These are phyloP conservation scores for Pneumocystis canis DNA, from an alignment of 1,139 yeast species.

Conservation along the genomic window DNA sequence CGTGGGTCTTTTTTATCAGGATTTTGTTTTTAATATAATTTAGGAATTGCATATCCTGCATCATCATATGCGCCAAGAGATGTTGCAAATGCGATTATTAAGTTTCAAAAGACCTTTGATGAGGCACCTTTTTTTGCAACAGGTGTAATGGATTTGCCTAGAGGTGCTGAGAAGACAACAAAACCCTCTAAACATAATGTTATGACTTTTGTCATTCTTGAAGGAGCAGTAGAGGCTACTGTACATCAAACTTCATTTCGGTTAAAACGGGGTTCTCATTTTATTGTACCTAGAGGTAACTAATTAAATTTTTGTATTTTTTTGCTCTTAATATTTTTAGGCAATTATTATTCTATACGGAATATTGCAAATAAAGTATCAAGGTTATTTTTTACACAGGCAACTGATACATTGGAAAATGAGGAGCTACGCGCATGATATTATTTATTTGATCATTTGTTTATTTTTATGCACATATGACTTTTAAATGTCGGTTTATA, in stretches of 20 bases:
- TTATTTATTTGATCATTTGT: not conserved
- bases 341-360: slow-evolving; percentile 13
- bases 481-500: not conserved
- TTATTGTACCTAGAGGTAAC: slow-evolving; percentile 62
- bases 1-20: not conserved
- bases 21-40: not conserved
- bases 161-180: slow-evolving; percentile 40
- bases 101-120: slow-evolving; percentile 54
- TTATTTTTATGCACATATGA: not conserved
- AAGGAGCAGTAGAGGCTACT: slow-evolving; percentile 57
- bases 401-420: slow-evolving; percentile 29
- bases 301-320: slow-evolving; percentile 33
- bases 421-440: slow-evolving; percentile 2
- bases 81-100: slow-evolving; percentile 41
- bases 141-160: slow-evolving; percentile 57
- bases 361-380: slow-evolving; percentile 39
- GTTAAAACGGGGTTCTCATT: slow-evolving; percentile 60
- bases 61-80: slow-evolving; percentile 38
- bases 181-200: slow-evolving; percentile 53
- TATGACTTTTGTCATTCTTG: slow-evolving; percentile 58
- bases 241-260: slow-evolving; percentile 45
- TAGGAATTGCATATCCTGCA: slow-evolving; percentile 52
- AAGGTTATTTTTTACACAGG: slow-evolving; percentile 62
- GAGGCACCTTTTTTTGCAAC: slow-evolving; percentile 56
- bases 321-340: not conserved